Percentiles rank a stretch among this genome's conserved stretches.
Evolutionary conservation across 2,329 filamentous ascomycete genomes (phyloP).

Genomic region (Colletotrichum sp.): DNA sequence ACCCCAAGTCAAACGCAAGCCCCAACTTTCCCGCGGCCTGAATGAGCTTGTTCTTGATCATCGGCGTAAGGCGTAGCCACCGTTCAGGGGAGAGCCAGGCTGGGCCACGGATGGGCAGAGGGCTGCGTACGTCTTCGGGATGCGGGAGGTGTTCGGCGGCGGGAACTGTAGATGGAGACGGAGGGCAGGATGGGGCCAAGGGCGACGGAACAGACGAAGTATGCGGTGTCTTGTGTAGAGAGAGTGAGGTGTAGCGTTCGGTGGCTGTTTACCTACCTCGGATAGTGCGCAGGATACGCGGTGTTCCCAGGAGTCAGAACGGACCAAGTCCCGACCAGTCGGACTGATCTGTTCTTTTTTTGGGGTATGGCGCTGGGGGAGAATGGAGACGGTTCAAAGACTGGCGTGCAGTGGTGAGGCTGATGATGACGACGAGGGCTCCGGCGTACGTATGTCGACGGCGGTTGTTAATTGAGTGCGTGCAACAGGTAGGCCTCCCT

Average conservation of each 20-base stretch:
- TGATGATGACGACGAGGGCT: constrained; percentile 7
- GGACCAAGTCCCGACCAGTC: neutral
- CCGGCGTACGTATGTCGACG: neutral
- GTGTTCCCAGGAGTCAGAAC: neutral
- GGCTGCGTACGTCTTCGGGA: constrained; percentile 9
- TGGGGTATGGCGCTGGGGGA: neutral
- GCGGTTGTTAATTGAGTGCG: neutral
- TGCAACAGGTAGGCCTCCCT: neutral
- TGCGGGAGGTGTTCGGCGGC: neutral
- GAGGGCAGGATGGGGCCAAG: neutral
- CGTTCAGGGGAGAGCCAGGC: neutral
- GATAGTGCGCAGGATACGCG: neutral
- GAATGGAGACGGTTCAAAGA: neutral
- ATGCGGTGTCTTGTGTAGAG: neutral
- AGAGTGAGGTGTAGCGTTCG: neutral
- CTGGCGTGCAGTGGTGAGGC: constrained; percentile 5
- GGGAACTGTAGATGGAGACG: neutral
- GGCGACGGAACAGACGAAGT: neutral
- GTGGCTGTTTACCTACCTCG: neutral
- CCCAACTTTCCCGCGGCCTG: neutral
- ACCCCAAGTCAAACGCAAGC: neutral
- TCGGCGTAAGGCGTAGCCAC: neutral
- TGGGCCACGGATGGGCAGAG: neutral
- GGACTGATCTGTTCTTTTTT: neutral
- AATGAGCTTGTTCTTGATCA: neutral